A percentile compares a stretch with the other conserved stretches of the same genome.
These are phyloP conservation scores for Pyrenula massariospora DNA, from an alignment of 495 filamentous ascomycete species.

Conservation along the genomic window DNA sequence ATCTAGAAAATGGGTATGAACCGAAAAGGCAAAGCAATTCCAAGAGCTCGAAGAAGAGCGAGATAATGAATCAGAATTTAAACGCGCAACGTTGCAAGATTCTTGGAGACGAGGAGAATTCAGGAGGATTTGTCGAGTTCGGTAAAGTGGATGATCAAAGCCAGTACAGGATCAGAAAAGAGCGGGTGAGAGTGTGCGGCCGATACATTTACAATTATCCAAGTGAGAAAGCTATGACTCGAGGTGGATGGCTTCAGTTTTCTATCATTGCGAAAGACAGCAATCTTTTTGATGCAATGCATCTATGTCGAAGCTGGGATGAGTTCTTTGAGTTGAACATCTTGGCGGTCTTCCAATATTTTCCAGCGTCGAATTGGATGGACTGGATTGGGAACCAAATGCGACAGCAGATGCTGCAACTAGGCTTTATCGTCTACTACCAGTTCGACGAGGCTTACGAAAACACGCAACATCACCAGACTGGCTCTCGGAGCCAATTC, in stretches of 20 bases:
- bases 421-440: slow-evolving; percentile 34
- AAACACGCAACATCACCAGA: slow-evolving; percentile 16
- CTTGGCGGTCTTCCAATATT: slow-evolving; percentile 35
- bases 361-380: slow-evolving; percentile 33
- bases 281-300: slow-evolving; percentile 29
- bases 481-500: slow-evolving; percentile 15
- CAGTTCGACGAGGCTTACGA: slow-evolving; percentile 19
- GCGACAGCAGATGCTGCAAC: slow-evolving; percentile 23
- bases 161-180: slow-evolving; percentile 13
- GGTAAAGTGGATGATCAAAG: slow-evolving; percentile 11
- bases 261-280: slow-evolving; percentile 40
- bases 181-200: slow-evolving; percentile 37
- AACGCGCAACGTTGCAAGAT: neutral
- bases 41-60: neutral
- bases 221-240: slow-evolving; percentile 35
- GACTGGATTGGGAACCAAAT: slow-evolving; percentile 25
- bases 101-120: neutral
- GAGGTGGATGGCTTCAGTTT: slow-evolving; percentile 43
- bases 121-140: slow-evolving; percentile 10
- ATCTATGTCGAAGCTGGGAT: slow-evolving; percentile 41
- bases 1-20: no score
- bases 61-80: slow-evolving; percentile 15
- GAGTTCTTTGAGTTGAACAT: slow-evolving; percentile 40
- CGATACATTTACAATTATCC: slow-evolving; percentile 42
- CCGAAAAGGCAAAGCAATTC: neutral